phyloP scores from a whole-genome alignment of 139 green algal genomes.

The Volvox reticuliferus region DNA sequence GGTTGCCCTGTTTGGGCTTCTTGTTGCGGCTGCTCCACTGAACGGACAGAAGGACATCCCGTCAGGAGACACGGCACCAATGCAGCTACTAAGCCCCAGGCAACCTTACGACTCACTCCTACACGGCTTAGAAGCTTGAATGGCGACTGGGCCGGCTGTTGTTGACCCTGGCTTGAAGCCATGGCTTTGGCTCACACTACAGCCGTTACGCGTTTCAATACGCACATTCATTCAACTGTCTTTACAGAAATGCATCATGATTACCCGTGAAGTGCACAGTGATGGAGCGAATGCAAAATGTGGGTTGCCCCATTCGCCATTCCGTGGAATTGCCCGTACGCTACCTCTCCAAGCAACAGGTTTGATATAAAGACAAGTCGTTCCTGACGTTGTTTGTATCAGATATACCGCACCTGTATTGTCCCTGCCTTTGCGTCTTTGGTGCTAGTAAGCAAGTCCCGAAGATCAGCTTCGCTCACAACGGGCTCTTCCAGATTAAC shows the following conservation, averaged over 20 bases:
- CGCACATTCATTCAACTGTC: neutral
- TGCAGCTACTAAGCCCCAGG: neutral
- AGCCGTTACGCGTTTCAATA: neutral
- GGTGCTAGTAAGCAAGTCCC: no score
- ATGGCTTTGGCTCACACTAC: neutral
- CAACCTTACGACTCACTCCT: neutral
- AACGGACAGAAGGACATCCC: neutral
- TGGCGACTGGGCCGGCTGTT: slow-evolving; percentile 4
- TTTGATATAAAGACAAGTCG: no score
- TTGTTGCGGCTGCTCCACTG: slow-evolving; percentile 27
- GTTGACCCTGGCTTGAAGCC: slow-evolving; percentile 12
- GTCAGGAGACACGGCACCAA: neutral
- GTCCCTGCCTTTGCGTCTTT: no score
- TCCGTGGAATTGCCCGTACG: no score
- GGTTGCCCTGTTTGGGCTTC: neutral
- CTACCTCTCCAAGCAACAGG: no score
- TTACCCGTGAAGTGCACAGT: no score
- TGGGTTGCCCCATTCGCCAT: no score
- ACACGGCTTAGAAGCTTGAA: slow-evolving; percentile 1
- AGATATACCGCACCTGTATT: no score
- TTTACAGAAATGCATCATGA: neutral
- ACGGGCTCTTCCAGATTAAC: no score
- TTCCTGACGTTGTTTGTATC: no score
- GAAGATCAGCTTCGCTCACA: no score
- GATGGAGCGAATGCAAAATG: no score